These are phyloP conservation scores for Salix koriyanagi DNA, from an alignment of 345 rosid species.

Conservation along the genomic window DNA sequence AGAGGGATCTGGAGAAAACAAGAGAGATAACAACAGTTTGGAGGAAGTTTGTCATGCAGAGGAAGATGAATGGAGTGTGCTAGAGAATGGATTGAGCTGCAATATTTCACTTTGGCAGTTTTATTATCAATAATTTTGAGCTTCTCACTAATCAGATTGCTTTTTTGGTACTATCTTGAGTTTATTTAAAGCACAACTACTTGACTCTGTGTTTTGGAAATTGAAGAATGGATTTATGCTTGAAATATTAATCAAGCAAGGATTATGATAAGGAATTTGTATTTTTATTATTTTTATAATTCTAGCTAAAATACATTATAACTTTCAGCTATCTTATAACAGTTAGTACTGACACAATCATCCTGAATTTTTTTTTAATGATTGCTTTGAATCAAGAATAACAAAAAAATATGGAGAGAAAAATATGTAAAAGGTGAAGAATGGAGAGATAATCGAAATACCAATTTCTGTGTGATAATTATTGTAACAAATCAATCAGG, in stretches of 20 bases:
- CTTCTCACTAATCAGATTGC: not conserved
- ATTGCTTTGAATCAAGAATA: too few species aligned
- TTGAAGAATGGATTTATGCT: not conserved
- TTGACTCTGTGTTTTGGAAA: not conserved
- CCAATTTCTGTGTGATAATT: too few species aligned
- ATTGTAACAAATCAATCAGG: too few species aligned
- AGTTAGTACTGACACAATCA: too few species aligned
- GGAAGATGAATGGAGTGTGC: constrained; percentile 37
- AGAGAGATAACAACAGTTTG: constrained; percentile 19
- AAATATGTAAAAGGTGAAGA: too few species aligned
- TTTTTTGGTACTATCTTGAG: not conserved
- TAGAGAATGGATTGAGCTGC: constrained; percentile 13
- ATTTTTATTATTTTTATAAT: not conserved
- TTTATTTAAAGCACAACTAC: not conserved
- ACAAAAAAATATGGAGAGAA: too few species aligned
- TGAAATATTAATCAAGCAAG: not conserved
- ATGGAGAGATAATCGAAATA: too few species aligned
- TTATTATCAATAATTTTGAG: not conserved
- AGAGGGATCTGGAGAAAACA: constrained; percentile 1
- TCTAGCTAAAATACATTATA: too few species aligned
- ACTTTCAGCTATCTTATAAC: too few species aligned
- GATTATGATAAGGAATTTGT: not conserved
- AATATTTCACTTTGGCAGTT: not conserved
- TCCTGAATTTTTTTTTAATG: too few species aligned
- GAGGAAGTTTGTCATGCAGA: constrained; percentile 22